phyloP scores from a whole-genome alignment of 2,329 filamentous ascomycete genomes.

The Aspergillus glaucus region DNA sequence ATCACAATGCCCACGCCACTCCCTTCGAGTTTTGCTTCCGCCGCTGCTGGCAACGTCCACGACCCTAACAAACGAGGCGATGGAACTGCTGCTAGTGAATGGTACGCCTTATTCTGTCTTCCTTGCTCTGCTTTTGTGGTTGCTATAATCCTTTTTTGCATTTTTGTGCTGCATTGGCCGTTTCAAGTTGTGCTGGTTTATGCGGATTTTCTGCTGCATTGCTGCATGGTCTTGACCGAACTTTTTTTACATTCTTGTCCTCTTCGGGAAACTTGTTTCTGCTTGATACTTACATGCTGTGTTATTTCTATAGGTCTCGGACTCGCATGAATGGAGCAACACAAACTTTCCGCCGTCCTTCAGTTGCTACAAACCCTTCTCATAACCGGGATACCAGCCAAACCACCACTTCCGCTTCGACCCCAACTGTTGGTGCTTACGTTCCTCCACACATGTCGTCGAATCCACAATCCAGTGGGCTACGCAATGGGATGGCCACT shows the following conservation, averaged over 20 bases:
- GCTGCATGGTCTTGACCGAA: background rate
- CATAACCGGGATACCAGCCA: slow-evolving; percentile 39
- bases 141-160: background rate
- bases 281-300: slow-evolving; percentile 13
- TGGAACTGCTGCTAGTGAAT: slow-evolving; percentile 61
- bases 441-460: slow-evolving; percentile 56
- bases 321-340: slow-evolving; percentile 58
- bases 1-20: slow-evolving; percentile 64
- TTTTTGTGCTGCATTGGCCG: background rate
- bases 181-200: background rate
- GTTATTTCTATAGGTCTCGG: slow-evolving; percentile 46
- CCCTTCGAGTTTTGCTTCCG: slow-evolving; percentile 77
- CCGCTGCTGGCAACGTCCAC: slow-evolving; percentile 67
- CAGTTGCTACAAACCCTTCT: slow-evolving; percentile 51
- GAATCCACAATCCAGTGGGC: slow-evolving; percentile 38
- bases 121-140: background rate
- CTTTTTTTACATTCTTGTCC: slow-evolving; percentile 1
- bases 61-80: slow-evolving; percentile 54
- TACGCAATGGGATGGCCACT: slow-evolving; percentile 49
- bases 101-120: slow-evolving; percentile 47
- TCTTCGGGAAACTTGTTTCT: slow-evolving; percentile 1
- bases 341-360: slow-evolving; percentile 61
- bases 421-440: slow-evolving; percentile 45
- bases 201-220: background rate
- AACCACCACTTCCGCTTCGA: slow-evolving; percentile 33